Base-by-base conservation (phyloP, 306 rosid species). In the Prunus kanzakura region DNA sequence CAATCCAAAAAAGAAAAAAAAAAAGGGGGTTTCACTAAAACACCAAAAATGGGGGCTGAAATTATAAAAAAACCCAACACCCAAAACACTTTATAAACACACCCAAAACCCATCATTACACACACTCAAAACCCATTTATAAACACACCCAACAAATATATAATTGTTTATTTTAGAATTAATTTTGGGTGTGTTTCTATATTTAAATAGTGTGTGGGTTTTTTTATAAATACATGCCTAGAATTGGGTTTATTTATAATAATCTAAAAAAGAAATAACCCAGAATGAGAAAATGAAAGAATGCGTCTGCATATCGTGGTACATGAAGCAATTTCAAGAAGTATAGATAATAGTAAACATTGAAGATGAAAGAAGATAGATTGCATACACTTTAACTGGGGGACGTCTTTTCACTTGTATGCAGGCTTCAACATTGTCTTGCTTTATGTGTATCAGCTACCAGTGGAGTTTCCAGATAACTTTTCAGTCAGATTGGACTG, bases 341-440 rank as follows among this genome's bases (percentile, higher is more conserved):
- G 67, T 19, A 14, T 1, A 27, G 29, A 27, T 27, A 27, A 27
- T 27, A 27, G 2, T 27, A 27, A 30, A 71, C 35, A 11, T 78
- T 80, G 76, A 79, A 45, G 76, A 78, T 55, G 77, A 22, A 76
- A 65, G 51, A 72, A 71, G 60, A 78, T 74, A 69, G 80, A 78
- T 64, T 69, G 73, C 97, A 5, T 87, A 95, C 99, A 29, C 32
- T 29, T 29, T 29, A 29, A 29, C 4, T 96, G 99, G 99, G 92
- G 99, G 99, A 89, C 84, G 92, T 86, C 88, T 84, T 92, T 96
- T 83, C 98, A 89, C 75, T 84, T 91, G 70, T 96, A 91, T 78
- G 97, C 96, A 60, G 89, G 91, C 82, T 78, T 92, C 90, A 91
- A 84, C 56, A 96, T 96, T 71, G 80, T 89, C 76, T 83, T 96